phyloP scores from a whole-genome alignment of 192 early-diverging fungal species.

The Pecoramyces ruminantium region DNA sequence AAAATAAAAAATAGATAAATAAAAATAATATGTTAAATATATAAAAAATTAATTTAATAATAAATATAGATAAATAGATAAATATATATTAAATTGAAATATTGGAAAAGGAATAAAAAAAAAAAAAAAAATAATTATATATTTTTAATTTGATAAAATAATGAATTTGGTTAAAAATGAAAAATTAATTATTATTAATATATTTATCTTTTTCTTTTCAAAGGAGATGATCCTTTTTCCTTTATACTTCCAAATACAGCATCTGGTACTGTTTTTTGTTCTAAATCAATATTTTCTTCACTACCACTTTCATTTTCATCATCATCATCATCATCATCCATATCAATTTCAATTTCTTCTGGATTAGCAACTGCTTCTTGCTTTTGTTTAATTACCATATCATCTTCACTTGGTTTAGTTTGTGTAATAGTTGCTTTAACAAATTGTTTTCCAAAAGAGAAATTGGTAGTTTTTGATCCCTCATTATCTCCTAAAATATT shows the following conservation, averaged over 20 bases:
- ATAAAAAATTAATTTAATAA: too few relatives aligned
- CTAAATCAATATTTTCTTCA: neutral
- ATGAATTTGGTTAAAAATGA: too few relatives aligned
- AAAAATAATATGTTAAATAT: too few relatives aligned
- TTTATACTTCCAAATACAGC: neutral
- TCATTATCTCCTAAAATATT: neutral
- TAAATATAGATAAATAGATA: too few relatives aligned
- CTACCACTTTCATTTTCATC: too few relatives aligned
- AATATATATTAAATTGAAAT: too few relatives aligned
- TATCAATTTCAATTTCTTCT: constrained; percentile 52
- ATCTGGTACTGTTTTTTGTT: neutral
- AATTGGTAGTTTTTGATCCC: neutral
- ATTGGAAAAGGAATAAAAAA: too few relatives aligned
- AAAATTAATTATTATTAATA: too few relatives aligned
- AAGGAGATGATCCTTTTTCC: neutral
- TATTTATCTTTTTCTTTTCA: too few relatives aligned
- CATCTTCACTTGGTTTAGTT: constrained; percentile 5
- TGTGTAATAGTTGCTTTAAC: constrained; percentile 5
- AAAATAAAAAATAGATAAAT: too few relatives aligned
- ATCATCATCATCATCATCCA: constrained; percentile 24
- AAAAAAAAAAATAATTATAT: too few relatives aligned
- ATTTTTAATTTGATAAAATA: too few relatives aligned
- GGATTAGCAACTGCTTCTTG: constrained; percentile 21
- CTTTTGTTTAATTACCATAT: neutral
- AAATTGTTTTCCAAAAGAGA: neutral